phyloP scores from a whole-genome alignment of 495 filamentous ascomycete genomes.

The Pseudevernia furfuracea region DNA sequence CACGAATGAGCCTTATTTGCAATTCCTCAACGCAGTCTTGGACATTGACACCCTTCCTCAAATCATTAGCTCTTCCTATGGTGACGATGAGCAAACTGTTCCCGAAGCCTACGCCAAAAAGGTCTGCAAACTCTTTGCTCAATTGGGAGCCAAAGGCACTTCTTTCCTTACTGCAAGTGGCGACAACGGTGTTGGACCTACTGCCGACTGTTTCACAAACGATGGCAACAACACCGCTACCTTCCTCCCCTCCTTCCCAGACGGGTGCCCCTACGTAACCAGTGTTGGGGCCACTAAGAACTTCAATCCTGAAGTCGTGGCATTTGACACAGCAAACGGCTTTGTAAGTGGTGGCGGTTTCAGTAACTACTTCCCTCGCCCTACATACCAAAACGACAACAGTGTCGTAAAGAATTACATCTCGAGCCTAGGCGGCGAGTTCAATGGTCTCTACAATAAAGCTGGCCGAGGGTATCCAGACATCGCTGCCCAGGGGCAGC shows the following conservation, averaged over 20 bases:
- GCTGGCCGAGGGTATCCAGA: conserved; percentile 66
- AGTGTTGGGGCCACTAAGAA: conserved; percentile 59
- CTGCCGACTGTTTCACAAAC: conserved; percentile 53
- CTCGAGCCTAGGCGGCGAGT: conserved; percentile 37
- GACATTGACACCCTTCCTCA: conserved; percentile 54
- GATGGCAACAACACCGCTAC: conserved; percentile 57
- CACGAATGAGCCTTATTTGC: conserved; percentile 70
- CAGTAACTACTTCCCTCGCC: conserved; percentile 54
- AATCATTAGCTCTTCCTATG: conserved; percentile 72
- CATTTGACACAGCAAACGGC: conserved; percentile 27
- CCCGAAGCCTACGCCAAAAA: conserved; percentile 56
- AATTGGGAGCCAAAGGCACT: conserved; percentile 70
- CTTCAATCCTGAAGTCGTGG: conserved; percentile 50
- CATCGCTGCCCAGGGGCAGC: conserved; percentile 54
- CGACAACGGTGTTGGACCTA: conserved; percentile 58
- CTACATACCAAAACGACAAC: conserved; percentile 48
- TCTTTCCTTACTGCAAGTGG: conserved; percentile 65
- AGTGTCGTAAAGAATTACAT: conserved; percentile 52
- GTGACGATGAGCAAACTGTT: conserved; percentile 73
- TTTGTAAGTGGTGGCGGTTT: conserved; percentile 63
- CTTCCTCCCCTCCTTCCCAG: conserved; percentile 66
- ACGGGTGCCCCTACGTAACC: conserved; percentile 65
- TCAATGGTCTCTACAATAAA: conserved; percentile 49
- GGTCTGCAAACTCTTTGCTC: conserved; percentile 62
- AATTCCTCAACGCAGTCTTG: conserved; percentile 58